phyloP scores from a whole-genome alignment of 192 early-diverging fungal species.

The Mortierella alpina region DNA sequence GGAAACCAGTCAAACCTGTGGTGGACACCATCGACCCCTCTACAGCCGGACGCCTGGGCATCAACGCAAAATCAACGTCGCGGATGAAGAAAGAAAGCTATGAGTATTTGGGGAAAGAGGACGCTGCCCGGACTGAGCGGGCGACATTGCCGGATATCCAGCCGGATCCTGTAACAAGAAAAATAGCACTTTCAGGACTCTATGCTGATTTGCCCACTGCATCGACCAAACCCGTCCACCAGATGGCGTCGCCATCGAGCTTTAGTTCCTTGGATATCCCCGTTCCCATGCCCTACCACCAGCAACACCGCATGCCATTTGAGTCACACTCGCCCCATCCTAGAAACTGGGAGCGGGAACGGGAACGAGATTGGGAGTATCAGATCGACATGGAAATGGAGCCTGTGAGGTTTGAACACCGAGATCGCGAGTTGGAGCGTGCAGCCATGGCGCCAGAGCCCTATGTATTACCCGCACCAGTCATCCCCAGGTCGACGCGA shows the following conservation, averaged over 20 bases:
- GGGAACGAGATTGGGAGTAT: neutral
- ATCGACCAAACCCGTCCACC: neutral
- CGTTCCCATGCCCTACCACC: slow-evolving; percentile 11
- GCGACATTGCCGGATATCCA: slow-evolving; percentile 46
- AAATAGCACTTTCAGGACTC: slow-evolving; percentile 39
- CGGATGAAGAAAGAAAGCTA: neutral
- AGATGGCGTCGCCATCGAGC: slow-evolving; percentile 7
- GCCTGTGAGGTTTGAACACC: slow-evolving; percentile 7
- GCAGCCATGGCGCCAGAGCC: neutral
- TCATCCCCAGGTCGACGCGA: neutral
- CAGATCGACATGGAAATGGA: neutral
- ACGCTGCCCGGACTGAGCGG: slow-evolving; percentile 29
- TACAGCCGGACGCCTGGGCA: neutral
- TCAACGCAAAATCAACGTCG: neutral
- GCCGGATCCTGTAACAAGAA: slow-evolving; percentile 20
- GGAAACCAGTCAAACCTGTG: slow-evolving; percentile 16
- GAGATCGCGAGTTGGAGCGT: slow-evolving; percentile 18
- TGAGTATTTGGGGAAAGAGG: slow-evolving; percentile 29
- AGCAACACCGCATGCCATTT: neutral
- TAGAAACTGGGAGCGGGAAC: neutral
- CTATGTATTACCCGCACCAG: slow-evolving; percentile 13
- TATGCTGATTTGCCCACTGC: slow-evolving; percentile 21
- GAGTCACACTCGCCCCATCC: neutral
- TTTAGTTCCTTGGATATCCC: slow-evolving; percentile 29
- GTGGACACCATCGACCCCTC: neutral